Evolutionary conservation across 2,329 filamentous ascomycete genomes (phyloP), one percentile per base, ranked within the genome.

Genomic region (Hymenoscyphus scutula): DNA sequence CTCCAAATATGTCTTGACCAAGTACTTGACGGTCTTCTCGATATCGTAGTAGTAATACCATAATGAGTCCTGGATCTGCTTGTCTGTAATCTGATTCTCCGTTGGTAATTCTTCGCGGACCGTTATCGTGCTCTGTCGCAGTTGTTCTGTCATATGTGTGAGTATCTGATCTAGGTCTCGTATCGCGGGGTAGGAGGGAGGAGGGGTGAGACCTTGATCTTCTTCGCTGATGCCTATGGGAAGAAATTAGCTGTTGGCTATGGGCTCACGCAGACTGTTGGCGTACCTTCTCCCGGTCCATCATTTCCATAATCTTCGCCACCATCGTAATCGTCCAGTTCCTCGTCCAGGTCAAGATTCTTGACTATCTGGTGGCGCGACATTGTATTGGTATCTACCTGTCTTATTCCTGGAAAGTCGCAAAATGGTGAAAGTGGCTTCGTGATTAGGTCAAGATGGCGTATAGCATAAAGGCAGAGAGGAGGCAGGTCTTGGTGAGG

Each of bases 11-110:
- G 69, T 87, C 81, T 87, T 89, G 66, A 87, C 84, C 62, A 99
- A 77, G 73, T 96, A 97, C 62, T 84, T 82, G 41, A 96, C 89
- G 0, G 91, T 87, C 76, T 97, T 97, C 62, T 87, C 89, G 32
- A 97, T 82, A 71, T 99, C 93, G 74, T 93, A 98, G 75, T 94
- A 98, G 76, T 97, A 97, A 76, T 99, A 87, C 92, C 92, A 98
- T 17, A 99, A 77, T 0, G 93, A 85, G 65, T 98, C 94, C 74
- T 96, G 87, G 65, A 97, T 94, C 73, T 97, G 89, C 41, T 81
- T 79, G 64, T 89, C 84, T 5, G 84, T 81, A n/a, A 84, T 78
- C 72, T 75, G 54, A n/a, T 65, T 68, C 29, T 77, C 38, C 10
- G 78, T 75, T 6, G 86, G 89, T n/a, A 97, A 79, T 8, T 83